Percentiles rank a stretch among this genome's conserved stretches.
Evolutionary conservation across 306 rosid species (phyloP).

Genomic region (Bauhinia variegata): DNA sequence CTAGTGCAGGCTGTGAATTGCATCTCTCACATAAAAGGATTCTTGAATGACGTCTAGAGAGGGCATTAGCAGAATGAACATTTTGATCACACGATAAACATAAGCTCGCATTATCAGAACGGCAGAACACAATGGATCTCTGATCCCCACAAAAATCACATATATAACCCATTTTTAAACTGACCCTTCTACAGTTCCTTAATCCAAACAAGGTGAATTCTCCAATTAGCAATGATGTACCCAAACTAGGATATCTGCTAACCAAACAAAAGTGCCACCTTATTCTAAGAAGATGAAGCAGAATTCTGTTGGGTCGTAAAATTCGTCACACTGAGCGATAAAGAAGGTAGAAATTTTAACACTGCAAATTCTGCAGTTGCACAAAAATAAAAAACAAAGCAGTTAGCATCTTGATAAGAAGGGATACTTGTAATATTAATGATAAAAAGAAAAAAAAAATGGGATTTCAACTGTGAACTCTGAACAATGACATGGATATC

Average conservation of each 20-base stretch:
- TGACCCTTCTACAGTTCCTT: constrained; percentile 26
- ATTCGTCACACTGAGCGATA: neutral
- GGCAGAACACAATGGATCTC: constrained; percentile 91
- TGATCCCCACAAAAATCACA: constrained; percentile 90
- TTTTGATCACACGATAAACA: constrained; percentile 92
- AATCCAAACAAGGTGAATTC: constrained; percentile 40
- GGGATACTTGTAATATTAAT: no score
- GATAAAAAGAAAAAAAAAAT: no score
- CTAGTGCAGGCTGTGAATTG: constrained; percentile 75
- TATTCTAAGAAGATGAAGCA: constrained; percentile 22
- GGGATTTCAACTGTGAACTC: no score
- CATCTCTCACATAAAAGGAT: constrained; percentile 88
- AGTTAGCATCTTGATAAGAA: no score
- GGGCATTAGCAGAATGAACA: constrained; percentile 95
- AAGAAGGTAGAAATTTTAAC: neutral
- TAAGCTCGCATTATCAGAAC: constrained; percentile 87
- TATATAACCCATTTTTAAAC: constrained; percentile 75
- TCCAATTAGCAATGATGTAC: constrained; percentile 34
- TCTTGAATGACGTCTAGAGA: constrained; percentile 88
- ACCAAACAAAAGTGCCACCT: constrained; percentile 32
- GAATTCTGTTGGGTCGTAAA: neutral
- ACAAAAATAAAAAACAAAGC: no score
- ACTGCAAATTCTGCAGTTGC: no score
- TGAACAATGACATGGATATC: no score
- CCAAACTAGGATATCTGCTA: neutral